Evolutionary conservation across 2,329 filamentous ascomycete genomes (phyloP).

Genomic region (Talaromyces sp.): DNA sequence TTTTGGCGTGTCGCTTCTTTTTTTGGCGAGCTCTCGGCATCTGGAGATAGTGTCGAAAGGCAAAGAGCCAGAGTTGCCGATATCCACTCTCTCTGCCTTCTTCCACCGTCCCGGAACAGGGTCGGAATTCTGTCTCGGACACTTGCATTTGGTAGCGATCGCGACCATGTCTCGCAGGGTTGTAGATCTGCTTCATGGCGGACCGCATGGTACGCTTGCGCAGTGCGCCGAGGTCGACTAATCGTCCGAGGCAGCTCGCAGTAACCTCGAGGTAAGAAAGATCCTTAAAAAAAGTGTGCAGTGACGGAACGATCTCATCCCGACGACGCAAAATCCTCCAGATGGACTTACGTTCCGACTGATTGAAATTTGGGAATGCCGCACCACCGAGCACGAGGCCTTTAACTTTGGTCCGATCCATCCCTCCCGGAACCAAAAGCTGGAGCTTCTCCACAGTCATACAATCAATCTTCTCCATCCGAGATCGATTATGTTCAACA

Average conservation of each 20-base stretch:
- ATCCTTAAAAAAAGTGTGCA: slow-evolving; percentile 39
- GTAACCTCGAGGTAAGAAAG: slow-evolving; percentile 30
- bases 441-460: slow-evolving; percentile 3
- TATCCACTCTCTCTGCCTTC: slow-evolving; percentile 17
- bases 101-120: slow-evolving; percentile 14
- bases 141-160: slow-evolving; percentile 22
- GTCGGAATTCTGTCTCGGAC: slow-evolving; percentile 25
- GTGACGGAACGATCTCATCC: slow-evolving; percentile 6
- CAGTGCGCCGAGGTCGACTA: not conserved
- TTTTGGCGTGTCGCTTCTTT: not conserved
- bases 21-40: slow-evolving; percentile 19
- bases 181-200: not conserved
- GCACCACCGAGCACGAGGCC: slow-evolving; percentile 1
- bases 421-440: not conserved
- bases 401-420: not conserved
- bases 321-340: not conserved
- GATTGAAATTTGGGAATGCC: not conserved
- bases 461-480: slow-evolving; percentile 25
- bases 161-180: not conserved
- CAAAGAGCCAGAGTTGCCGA: slow-evolving; percentile 20
- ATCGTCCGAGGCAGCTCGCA: not conserved
- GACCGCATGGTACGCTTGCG: not conserved
- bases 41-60: slow-evolving; percentile 20
- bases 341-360: slow-evolving; percentile 7
- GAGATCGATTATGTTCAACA: slow-evolving; percentile 22